Conservation (phyloP, 139 green algal species). For the Dunaliella primolecta region DNA sequence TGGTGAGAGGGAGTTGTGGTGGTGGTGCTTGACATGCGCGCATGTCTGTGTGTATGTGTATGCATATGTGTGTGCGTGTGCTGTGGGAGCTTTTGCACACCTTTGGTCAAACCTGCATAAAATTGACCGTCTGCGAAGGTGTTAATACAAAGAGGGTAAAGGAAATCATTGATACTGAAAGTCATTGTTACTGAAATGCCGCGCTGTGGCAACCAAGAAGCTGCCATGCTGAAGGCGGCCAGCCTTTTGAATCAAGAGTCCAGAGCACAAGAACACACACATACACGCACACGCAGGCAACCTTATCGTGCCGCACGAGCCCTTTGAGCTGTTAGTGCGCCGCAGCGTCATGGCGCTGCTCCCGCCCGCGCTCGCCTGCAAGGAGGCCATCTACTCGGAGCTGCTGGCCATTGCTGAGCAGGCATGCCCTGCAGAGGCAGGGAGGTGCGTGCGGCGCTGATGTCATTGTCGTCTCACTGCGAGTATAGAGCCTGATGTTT, state of each 20-base stretch:
- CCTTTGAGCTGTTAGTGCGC: constrained; percentile 92
- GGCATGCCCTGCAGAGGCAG: constrained; percentile 67
- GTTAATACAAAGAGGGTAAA: too few relatives aligned
- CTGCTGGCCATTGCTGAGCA: constrained; percentile 77
- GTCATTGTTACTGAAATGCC: too few relatives aligned
- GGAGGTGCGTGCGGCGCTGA: constrained; percentile 50
- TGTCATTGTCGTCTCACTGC: too few relatives aligned
- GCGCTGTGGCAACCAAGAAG: too few relatives aligned
- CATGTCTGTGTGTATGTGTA: too few relatives aligned
- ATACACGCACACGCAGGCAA: constrained; percentile 38
- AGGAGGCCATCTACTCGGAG: constrained; percentile 69
- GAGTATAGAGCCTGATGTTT: too few relatives aligned
- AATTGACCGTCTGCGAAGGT: too few relatives aligned
- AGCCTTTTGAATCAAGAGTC: too few relatives aligned
- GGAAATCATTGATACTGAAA: too few relatives aligned
- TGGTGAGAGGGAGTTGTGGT: too few relatives aligned
- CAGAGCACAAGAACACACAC: background rate
- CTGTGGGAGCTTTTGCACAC: background rate
- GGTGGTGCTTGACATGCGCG: background rate
- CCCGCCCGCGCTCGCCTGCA: constrained; percentile 62
- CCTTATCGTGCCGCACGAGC: constrained; percentile 87
- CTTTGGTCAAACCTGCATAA: too few relatives aligned
- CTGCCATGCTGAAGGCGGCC: too few relatives aligned
- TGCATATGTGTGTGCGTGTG: constrained; percentile 1
- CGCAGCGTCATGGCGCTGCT: constrained; percentile 72